A percentile compares a stretch with the other conserved stretches of the same genome.
phyloP scores from a whole-genome alignment of 2,329 filamentous ascomycete genomes.

The Fusarium sp. region DNA sequence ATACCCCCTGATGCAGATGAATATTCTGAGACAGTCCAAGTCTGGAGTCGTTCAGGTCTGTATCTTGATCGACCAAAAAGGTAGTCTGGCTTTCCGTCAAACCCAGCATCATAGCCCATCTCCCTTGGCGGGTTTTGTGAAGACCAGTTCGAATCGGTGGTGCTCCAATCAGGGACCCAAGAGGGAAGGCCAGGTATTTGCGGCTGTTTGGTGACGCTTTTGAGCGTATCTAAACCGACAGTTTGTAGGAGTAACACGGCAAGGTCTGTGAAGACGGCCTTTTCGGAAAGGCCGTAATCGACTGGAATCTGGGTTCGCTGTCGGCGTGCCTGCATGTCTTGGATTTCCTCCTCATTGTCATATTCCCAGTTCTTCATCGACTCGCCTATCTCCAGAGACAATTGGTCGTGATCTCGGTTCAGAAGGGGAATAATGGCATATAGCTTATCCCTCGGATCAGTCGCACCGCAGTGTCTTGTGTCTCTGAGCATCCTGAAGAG shows the following conservation, averaged over 20 bases:
- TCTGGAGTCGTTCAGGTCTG: not conserved
- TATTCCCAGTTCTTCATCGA: not conserved
- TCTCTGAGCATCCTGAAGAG: not conserved
- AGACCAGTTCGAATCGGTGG: not conserved
- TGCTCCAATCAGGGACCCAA: not conserved
- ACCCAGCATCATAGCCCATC: not conserved
- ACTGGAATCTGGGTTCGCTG: not conserved
- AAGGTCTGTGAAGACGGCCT: not conserved
- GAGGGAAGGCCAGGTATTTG: not conserved
- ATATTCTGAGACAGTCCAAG: not conserved
- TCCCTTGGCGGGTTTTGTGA: not conserved
- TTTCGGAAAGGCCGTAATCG: not conserved
- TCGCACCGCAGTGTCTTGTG: conserved; percentile 1
- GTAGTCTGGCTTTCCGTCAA: not conserved
- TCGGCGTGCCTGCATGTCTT: not conserved
- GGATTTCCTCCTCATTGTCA: not conserved
- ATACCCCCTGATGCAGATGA: not conserved
- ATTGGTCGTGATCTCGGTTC: not conserved
- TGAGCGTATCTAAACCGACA: not conserved
- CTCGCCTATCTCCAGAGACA: not conserved
- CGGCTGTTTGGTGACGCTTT: not conserved
- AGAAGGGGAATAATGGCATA: not conserved
- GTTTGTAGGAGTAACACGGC: not conserved
- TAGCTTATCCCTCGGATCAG: not conserved
- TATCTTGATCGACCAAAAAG: not conserved